Conservation (phyloP, 2,329 filamentous ascomycete species). For the Xylaria sp. region DNA sequence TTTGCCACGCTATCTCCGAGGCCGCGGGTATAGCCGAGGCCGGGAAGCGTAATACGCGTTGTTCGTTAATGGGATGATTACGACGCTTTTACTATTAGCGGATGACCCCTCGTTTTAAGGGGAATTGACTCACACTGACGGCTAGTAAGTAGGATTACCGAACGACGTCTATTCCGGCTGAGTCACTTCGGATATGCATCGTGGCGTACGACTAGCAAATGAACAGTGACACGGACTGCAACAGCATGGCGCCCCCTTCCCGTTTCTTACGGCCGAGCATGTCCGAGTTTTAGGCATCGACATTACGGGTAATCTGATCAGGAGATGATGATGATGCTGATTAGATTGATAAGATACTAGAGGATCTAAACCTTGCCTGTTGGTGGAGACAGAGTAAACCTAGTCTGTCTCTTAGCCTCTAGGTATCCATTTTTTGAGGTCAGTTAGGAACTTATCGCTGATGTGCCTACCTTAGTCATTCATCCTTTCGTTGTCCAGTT, state of each 20-base stretch:
- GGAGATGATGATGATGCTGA: too few species aligned
- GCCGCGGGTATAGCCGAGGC: not conserved
- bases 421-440: too few species aligned
- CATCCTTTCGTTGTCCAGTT: not conserved
- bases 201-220: not conserved
- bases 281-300: slow-evolving; percentile 20
- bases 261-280: slow-evolving; percentile 14
- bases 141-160: too few species aligned
- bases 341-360: slow-evolving; percentile 6
- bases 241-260: not conserved
- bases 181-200: not conserved
- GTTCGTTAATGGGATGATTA: not conserved
- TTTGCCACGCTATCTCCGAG: slow-evolving; percentile 23
- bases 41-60: not conserved
- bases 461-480: too few species aligned
- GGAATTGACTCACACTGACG: not conserved
- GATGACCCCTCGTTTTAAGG: not conserved
- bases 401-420: not conserved
- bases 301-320: slow-evolving; percentile 17
- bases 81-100: not conserved
- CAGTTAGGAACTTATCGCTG: too few species aligned
- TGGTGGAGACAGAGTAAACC: not conserved
- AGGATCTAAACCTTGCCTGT: not conserved
- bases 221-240: not conserved
- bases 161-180: not conserved